Base-by-base conservation (phyloP, 1,284 basidiomycete genomes). In the Sporisorium iseilematis-ciliati region DNA sequence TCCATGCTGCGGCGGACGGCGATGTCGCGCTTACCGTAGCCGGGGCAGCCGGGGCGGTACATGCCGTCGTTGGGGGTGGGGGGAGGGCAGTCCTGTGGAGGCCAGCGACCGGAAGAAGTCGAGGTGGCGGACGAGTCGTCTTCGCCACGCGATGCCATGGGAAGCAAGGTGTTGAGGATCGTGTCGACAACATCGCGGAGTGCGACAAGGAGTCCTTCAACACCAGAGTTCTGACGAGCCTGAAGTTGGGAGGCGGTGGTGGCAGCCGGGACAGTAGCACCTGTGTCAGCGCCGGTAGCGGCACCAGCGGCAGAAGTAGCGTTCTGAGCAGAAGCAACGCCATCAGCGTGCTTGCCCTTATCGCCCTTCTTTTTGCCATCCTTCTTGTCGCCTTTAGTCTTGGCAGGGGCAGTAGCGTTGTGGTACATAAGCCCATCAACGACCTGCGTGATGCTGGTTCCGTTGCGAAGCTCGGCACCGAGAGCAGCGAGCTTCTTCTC, bases 11-110 rank as follows among this genome's bases (percentile, higher is more conserved):
- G 29, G 12, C 72, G 64, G 35, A 65, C 41, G 33, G 62, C 63
- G 18, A 78, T 42, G 38, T 76, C 73, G 42, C 78, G 73, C 12
- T 71, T 65, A 33, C 77, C 78, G 65, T 80, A 80, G 10, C 78
- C 78, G 20, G 77, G 77, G 65, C 78, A 80, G 16, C 70, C 70
- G 20, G 78, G 75, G 7, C 77, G 61, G 69, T 79, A 80, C 74
- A 72, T 71, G 31, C 78, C 78, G 48, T 78, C 75, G 53, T 80
- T 80, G 43, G 65, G 75, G 4, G 72, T 75, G 16, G 59, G 60
- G 2, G 78, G 69, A 45, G 77, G 78, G 69, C 78, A 80, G 51
- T 69, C 56, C 53, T 64, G 61, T 48, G 66, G 61, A 26, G 67
- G 67, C 57, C 66, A 74, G 18, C 52, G 41, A 18, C 23, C 57